Percentiles rank a stretch among this genome's conserved stretches.
These are phyloP conservation scores for Coemansia sp. DNA, from an alignment of 192 early-diverging fungal genomes.

Conservation along the genomic window DNA sequence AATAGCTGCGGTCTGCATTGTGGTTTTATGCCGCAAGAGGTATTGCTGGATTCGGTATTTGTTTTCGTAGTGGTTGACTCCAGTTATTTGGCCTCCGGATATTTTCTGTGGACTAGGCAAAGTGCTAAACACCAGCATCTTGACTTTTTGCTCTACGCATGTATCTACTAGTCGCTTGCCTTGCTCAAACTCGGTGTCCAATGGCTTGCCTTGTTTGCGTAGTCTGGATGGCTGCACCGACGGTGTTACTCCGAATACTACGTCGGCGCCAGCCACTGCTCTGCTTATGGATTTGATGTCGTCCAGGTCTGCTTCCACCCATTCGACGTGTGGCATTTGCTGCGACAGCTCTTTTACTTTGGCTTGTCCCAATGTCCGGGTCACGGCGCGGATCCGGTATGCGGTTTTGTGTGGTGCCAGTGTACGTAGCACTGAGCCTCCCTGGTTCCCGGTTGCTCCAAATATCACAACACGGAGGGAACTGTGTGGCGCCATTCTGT, in stretches of 20 bases:
- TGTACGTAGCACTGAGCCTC: conserved; percentile 21
- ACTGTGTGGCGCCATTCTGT: not conserved
- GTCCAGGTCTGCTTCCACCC: conserved; percentile 20
- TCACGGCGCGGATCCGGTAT: conserved; percentile 21
- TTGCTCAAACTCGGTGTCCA: conserved; percentile 14
- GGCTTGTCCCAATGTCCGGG: conserved; percentile 8
- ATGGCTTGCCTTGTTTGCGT: not conserved
- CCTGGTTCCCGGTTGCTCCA: conserved; percentile 31
- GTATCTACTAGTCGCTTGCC: conserved; percentile 20
- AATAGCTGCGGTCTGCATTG: conserved; percentile 3
- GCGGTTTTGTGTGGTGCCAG: conserved; percentile 7
- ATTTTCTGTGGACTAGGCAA: conserved; percentile 16
- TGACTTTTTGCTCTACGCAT: conserved; percentile 8
- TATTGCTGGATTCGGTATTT: conserved; percentile 27
- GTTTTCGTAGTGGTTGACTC: conserved; percentile 23
- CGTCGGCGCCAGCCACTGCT: conserved; percentile 14
- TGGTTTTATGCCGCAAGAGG: not conserved
- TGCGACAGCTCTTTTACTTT: conserved; percentile 6
- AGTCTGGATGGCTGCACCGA: not conserved
- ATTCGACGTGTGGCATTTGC: conserved; percentile 17
- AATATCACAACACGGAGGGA: conserved; percentile 16
- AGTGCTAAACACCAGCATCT: conserved; percentile 24
- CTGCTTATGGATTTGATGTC: not conserved
- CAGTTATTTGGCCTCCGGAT: conserved; percentile 14
- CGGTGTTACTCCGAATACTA: conserved; percentile 30